phyloP scores from a whole-genome alignment of 2,329 filamentous ascomycete genomes.

The Escovopsis weberi region DNA sequence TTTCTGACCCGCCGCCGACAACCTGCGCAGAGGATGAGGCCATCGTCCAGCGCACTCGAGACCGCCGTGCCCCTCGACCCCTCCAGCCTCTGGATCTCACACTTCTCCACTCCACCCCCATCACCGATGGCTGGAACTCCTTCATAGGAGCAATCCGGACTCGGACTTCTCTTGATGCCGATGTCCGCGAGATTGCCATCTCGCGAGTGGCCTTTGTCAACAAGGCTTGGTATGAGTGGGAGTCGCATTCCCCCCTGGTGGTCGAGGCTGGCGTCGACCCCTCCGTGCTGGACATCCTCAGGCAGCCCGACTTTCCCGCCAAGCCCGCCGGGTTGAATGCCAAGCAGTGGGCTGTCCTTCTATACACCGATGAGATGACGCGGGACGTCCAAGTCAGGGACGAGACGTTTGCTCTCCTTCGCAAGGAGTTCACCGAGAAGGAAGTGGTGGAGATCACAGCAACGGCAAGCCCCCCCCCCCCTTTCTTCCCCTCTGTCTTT shows the following conservation, averaged over 20 bases:
- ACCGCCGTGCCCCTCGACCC: constrained; percentile 52
- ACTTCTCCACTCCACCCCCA: constrained; percentile 56
- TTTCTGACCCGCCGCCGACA: constrained; percentile 34
- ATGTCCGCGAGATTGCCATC: constrained; percentile 64
- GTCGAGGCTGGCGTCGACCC: constrained; percentile 41
- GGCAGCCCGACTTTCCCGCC: constrained; percentile 14
- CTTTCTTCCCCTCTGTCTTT: not conserved
- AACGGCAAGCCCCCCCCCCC: constrained; percentile 34
- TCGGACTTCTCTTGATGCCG: constrained; percentile 32
- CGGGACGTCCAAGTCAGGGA: constrained; percentile 54
- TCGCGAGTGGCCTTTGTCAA: constrained; percentile 71
- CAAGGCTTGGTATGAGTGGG: constrained; percentile 75
- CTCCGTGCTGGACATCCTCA: constrained; percentile 32
- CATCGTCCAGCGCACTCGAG: constrained; percentile 49
- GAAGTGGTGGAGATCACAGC: constrained; percentile 73
- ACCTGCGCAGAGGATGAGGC: constrained; percentile 31
- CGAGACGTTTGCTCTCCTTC: constrained; percentile 50
- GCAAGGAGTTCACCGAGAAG: constrained; percentile 46
- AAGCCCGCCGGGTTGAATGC: constrained; percentile 31
- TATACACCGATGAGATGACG: constrained; percentile 77
- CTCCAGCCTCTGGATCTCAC: constrained; percentile 63
- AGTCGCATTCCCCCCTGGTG: constrained; percentile 57
- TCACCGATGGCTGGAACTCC: constrained; percentile 63
- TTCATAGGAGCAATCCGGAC: constrained; percentile 52
- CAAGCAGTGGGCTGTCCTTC: constrained; percentile 52